Conservation (phyloP, 371 early-diverging fungal genomes). For the Zopfochytrium polystomum region DNA sequence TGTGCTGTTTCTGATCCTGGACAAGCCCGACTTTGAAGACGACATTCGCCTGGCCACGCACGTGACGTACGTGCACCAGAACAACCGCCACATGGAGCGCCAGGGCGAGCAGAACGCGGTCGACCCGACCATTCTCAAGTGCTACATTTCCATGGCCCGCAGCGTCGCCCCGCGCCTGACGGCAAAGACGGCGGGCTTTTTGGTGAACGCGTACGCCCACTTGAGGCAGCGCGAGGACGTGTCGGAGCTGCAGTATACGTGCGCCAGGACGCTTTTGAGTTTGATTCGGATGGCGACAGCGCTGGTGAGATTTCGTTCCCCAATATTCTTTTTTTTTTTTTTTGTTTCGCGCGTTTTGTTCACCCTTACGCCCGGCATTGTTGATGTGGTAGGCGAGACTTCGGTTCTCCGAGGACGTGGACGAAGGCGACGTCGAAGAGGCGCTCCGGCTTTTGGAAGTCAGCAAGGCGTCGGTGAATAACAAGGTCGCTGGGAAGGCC, state of each 20-base stretch:
- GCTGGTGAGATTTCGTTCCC: conserved; percentile 42
- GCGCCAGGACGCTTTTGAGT: conserved; percentile 85
- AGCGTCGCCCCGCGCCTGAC: conserved; percentile 71
- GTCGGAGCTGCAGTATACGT: conserved; percentile 57
- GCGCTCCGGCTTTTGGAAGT: conserved; percentile 90
- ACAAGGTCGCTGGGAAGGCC: conserved; percentile 17
- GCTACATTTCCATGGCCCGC: conserved; percentile 84
- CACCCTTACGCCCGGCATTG: not conserved
- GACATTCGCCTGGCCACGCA: conserved; percentile 73
- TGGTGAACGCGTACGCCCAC: conserved; percentile 85
- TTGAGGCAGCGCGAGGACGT: conserved; percentile 67
- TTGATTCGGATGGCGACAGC: conserved; percentile 90
- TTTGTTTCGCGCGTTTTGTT: not conserved
- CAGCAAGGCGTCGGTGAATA: conserved; percentile 58
- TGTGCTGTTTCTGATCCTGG: conserved; percentile 82
- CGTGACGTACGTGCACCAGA: conserved; percentile 87
- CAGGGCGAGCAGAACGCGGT: conserved; percentile 60
- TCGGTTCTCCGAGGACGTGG: conserved; percentile 76
- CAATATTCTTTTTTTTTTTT: not conserved
- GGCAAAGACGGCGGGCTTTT: conserved; percentile 71
- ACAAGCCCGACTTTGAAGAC: conserved; percentile 34
- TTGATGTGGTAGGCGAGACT: conserved; percentile 68
- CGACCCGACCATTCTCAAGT: conserved; percentile 70
- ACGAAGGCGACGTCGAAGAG: conserved; percentile 88
- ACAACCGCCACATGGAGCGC: conserved; percentile 66